These are phyloP conservation scores for Aegilops longissima DNA, from an alignment of 176 grass and related monocot species.

Conservation along the genomic window DNA sequence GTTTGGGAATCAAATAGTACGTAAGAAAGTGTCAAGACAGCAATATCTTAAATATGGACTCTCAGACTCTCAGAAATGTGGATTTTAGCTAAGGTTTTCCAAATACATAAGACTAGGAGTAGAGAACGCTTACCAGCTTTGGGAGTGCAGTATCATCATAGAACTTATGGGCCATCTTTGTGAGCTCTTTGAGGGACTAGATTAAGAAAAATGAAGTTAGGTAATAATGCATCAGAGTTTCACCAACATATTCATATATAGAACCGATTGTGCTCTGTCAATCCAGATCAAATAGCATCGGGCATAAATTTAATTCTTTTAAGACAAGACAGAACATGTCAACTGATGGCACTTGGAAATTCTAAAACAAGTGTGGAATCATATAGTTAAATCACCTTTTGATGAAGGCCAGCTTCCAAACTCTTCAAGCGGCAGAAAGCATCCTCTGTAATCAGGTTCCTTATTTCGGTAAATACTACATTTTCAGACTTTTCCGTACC, in stretches of 20 bases:
- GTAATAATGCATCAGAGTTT: conserved; percentile 3
- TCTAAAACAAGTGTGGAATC: conserved; percentile 1
- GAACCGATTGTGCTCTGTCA: not conserved
- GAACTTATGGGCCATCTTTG: conserved; percentile 81
- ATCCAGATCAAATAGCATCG: conserved; percentile 26
- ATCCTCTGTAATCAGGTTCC: conserved; percentile 60
- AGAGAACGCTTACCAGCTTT: conserved; percentile 71
- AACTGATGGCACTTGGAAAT: conserved; percentile 9
- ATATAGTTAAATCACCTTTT: conserved; percentile 59
- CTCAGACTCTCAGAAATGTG: not conserved
- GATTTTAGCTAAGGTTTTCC: conserved; percentile 5
- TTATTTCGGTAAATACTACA: conserved; percentile 43
- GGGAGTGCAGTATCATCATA: conserved; percentile 94
- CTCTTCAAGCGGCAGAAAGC: conserved; percentile 63
- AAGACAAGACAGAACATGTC: not conserved
- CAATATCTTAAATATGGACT: not conserved
- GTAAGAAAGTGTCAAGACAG: conserved; percentile 19
- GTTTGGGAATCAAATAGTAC: conserved; percentile 8
- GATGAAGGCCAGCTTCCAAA: conserved; percentile 69
- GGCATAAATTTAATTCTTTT: conserved; percentile 15
- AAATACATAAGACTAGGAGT: conserved; percentile 9
- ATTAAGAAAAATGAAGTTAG: conserved; percentile 42
- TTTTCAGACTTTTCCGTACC: conserved; percentile 35
- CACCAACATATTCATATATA: conserved; percentile 18
- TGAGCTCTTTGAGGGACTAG: conserved; percentile 83